Base-by-base conservation (phyloP, 2,329 filamentous ascomycete species). In the Penicillium sp. region DNA sequence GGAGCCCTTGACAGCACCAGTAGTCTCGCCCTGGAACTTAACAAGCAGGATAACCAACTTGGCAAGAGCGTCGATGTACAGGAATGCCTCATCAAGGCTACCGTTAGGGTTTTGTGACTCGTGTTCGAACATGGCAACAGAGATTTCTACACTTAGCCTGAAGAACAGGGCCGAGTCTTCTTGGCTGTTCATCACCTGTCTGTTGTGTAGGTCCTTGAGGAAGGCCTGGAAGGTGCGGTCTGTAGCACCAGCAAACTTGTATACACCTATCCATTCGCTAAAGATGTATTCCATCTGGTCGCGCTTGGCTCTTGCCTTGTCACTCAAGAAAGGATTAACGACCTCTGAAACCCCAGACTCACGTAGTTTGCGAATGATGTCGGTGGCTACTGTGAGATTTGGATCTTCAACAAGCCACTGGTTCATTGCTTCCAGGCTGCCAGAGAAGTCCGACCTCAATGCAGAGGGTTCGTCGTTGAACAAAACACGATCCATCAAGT, bases 211-310 rank as follows among this genome's bases (percentile, higher is more conserved):
- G 71, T 97, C 93, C 65, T 88, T 85, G 47, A 97, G 83, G 72
- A 97, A 97, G 1, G 89, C 83, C 5, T 82, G 77, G 54, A 86
- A 80, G 0, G 87, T 83, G 66, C 88, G 89, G 60, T 91, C 88
- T 3, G 87, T 86, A 3, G 87, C 84, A 63, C 87, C 85, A n/a
- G 85, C 82, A 64, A 91, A 90, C 71, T 88, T 88, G 75, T 82
- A 88, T 7, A 97, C 82, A 59, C 88, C 86, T 26, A 93, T 83
- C 94, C 94, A 99, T 75, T 99, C 94, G 45, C 93, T 91, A 66
- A 99, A 97, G 20, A 97, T 82, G 68, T 99, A 97, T 64, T 95
- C 91, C 74, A 96, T 85, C 70, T 97, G 91, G 60, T 96, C 90
- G 60, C 86, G 84, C 63, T 86, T 86, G 30, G 83, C 79, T 40